Evolutionary conservation across 1,139 yeast species (phyloP).

Genomic region (Sugiyamaella neomexicana): DNA sequence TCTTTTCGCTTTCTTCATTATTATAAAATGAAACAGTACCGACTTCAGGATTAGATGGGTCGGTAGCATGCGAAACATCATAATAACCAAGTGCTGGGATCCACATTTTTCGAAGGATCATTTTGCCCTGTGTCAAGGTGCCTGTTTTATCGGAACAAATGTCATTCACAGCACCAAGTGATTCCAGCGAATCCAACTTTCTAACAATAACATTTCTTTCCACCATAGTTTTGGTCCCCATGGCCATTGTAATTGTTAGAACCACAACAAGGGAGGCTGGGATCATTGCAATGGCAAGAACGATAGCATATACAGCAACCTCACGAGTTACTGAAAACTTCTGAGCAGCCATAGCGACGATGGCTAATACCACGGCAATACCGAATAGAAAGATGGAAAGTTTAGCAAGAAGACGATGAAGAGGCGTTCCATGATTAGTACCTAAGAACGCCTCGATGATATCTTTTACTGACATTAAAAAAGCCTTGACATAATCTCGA

Average conservation of each 20-base stretch:
- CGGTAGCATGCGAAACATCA: conserved; percentile 58
- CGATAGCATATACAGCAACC: conserved; percentile 80
- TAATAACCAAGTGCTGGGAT: conserved; percentile 74
- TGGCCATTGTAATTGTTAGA: conserved; percentile 82
- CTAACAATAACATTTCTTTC: conserved; percentile 70
- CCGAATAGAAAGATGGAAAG: conserved; percentile 67
- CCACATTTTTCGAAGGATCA: conserved; percentile 74
- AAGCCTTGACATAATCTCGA: conserved; percentile 54
- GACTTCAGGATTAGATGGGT: conserved; percentile 70
- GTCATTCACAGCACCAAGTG: conserved; percentile 76
- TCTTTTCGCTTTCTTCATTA: conserved; percentile 37
- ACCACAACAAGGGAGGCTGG: conserved; percentile 82
- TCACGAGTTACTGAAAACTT: conserved; percentile 63
- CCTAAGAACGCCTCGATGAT: conserved; percentile 71
- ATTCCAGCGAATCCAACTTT: conserved; percentile 75
- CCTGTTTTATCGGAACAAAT: conserved; percentile 78
- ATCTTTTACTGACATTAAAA: conserved; percentile 49
- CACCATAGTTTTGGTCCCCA: conserved; percentile 80
- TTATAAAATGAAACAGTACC: conserved; percentile 36
- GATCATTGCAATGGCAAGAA: conserved; percentile 80
- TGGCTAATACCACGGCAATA: conserved; percentile 73
- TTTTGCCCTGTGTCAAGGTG: conserved; percentile 75
- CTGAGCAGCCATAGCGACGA: conserved; percentile 79
- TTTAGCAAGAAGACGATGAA: conserved; percentile 65
- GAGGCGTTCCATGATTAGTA: conserved; percentile 73